A percentile compares a stretch with the other conserved stretches of the same genome.
These are phyloP conservation scores for Roridomyces roridus DNA, from an alignment of 768 basidiomycete species.

Conservation along the genomic window DNA sequence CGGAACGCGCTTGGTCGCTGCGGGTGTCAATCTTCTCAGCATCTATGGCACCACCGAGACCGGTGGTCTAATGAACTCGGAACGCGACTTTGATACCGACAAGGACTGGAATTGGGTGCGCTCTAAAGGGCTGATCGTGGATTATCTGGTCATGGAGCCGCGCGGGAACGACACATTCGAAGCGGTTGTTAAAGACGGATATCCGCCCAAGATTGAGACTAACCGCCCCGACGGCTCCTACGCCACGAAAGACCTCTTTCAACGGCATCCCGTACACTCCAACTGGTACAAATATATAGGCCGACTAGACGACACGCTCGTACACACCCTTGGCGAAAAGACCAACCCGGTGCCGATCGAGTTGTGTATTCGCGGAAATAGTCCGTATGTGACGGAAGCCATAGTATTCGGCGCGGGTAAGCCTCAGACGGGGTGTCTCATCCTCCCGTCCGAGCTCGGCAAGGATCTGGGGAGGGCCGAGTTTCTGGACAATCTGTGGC, in stretches of 20 bases:
- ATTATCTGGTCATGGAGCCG: slow-evolving; percentile 50
- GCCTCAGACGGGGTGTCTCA: slow-evolving; percentile 55
- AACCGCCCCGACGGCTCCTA: slow-evolving; percentile 59
- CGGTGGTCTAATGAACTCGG: slow-evolving; percentile 51
- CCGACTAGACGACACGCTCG: slow-evolving; percentile 60
- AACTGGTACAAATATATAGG: slow-evolving; percentile 55
- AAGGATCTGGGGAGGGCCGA: slow-evolving; percentile 28
- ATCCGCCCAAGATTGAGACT: slow-evolving; percentile 50
- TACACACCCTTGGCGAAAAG: slow-evolving; percentile 56
- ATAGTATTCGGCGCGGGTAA: slow-evolving; percentile 59
- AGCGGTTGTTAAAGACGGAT: slow-evolving; percentile 56
- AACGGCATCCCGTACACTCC: slow-evolving; percentile 47
- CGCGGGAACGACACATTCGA: slow-evolving; percentile 50
- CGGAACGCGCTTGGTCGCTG: slow-evolving; percentile 52
- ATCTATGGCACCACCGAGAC: slow-evolving; percentile 55
- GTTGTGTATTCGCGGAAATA: slow-evolving; percentile 53
- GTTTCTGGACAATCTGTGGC: slow-evolving; percentile 43
- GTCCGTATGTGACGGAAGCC: slow-evolving; percentile 53
- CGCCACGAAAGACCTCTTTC: slow-evolving; percentile 61
- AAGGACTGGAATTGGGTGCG: slow-evolving; percentile 64
- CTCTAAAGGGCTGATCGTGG: slow-evolving; percentile 29
- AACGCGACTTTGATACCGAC: slow-evolving; percentile 53
- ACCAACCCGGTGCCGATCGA: slow-evolving; percentile 64
- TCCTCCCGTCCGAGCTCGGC: slow-evolving; percentile 53
- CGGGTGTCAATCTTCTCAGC: slow-evolving; percentile 56